Base-by-base conservation (phyloP, 176 grass and related monocot genomes). In the Puccinellia tenuiflora region DNA sequence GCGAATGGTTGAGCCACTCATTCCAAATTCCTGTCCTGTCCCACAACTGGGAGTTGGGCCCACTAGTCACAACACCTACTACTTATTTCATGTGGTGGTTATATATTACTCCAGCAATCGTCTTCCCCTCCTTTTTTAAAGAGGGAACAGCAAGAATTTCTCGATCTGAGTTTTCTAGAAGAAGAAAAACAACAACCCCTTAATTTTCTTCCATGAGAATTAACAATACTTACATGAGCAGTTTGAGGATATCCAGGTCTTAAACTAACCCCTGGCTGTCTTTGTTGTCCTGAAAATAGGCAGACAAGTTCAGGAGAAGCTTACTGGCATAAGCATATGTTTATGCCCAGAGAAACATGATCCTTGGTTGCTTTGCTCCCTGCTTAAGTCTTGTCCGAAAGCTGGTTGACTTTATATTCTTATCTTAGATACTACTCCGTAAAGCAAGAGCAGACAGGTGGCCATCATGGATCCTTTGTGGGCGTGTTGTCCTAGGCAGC, bases 251-350 rank as follows among this genome's bases (percentile, higher is more conserved):
- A 86, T 79, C 82, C 47, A 79, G 83, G 75, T 83, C 65, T 79
- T 86, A 86, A 86, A 79, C 57, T 60, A 90, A 83, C 39, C 67
- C 30, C 14, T 22, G 60, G 2, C 47, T 84, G 30, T 84, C 68
- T 83, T 83, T 86, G 68, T 74, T 90, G 86, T 84, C 88, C 80
- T 76, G 84, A 68, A 87, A 87, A 90, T 75, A 33, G 80, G 84
- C 80, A 86, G 84, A 87, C 84, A 90, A 61, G 80, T 87, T 90
- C 80, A 90, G 84, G 84, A 80, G 84, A 90, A 90, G 86, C 84
- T 87, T 87, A 60, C 80, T 83, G 42, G 18, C 31, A 29, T 37
- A 67, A 83, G 57, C 57, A 83, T 86, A 79, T 87, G 80, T 87
- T 90, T 83, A 90, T 83, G 88, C 57, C 24, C 31, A 60, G 59